These are phyloP conservation scores for Poa annua DNA, from an alignment of 176 grass and related monocot species.

Conservation along the genomic window DNA sequence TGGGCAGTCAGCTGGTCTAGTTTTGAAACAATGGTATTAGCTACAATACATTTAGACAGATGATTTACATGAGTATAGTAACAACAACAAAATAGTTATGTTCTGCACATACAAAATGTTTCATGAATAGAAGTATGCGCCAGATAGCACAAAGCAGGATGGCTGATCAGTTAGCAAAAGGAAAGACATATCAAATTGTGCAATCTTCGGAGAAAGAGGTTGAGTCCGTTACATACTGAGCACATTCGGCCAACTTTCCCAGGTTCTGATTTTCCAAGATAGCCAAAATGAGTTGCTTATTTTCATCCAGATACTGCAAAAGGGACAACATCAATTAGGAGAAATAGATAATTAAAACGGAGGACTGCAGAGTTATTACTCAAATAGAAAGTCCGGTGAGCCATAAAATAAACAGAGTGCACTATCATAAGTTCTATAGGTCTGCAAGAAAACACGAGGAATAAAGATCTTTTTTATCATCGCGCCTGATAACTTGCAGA, in stretches of 20 bases:
- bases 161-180: not conserved
- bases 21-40: not conserved
- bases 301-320: slow-evolving; percentile 87
- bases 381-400: not conserved
- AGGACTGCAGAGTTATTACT: not conserved
- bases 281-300: slow-evolving; percentile 94
- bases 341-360: not conserved
- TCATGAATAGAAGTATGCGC: not conserved
- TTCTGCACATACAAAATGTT: slow-evolving; percentile 7
- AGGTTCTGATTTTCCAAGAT: slow-evolving; percentile 92
- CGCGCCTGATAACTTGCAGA: slow-evolving; percentile 5
- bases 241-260: slow-evolving; percentile 89
- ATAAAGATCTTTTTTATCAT: not conserved
- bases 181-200: slow-evolving; percentile 32
- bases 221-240: slow-evolving; percentile 65
- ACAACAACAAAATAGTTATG: not conserved
- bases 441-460: slow-evolving; percentile 6
- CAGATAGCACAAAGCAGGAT: slow-evolving; percentile 17
- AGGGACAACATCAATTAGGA: slow-evolving; percentile 4
- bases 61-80: not conserved
- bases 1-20: slow-evolving; percentile 8
- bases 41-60: not conserved
- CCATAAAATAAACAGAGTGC: slow-evolving; percentile 22
- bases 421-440: not conserved
- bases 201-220: slow-evolving; percentile 7